Evolutionary conservation across 169 alveolate species (phyloP), one percentile per base, ranked within the genome.

Genomic region (Theileria equi): DNA sequence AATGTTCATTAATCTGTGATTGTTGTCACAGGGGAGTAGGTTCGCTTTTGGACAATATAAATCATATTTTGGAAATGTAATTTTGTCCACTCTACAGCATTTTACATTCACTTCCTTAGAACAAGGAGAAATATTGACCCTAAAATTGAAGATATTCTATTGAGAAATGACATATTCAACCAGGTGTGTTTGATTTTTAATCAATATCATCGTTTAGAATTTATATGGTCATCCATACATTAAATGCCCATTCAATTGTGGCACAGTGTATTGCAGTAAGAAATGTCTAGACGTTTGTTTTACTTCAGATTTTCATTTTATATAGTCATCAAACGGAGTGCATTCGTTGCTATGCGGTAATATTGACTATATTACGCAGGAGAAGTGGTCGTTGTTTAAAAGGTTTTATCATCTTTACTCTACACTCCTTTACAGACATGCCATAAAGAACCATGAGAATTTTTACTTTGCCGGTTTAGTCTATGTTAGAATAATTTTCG

Each of bases 21-120:
- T 8, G 34, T 47, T 76, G 85, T 58, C 66, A 28, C 43, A 53
- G 45, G n/a, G 48, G 60, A 5, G 55, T 76, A 5, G 85, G 85
- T 35, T 66, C 85, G 7, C 41, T 76, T 62, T 35, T 16, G 5
- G 81, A 76, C 19, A 65, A 76, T 50, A 17, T 76, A 7, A 58
- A 76, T 36, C 85, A 76, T 50, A 47, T 63, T 8, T 13, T 63
- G 5, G 28, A 76, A 52, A 11, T 65, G 80, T 76, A 65, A 10
- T 8, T 11, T 1, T 10, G 1, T 10, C 26, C 29, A 5, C 43
- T 54, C 44, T 11, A 11, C 13, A 16, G 4, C 1, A 52, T 7
- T 21, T 32, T 57, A 40, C 59, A 61, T 19, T 5, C 16, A 29
- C 34, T 21, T 45, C 28, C 49, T 3, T 19, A 61, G 61, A 54